Evolutionary conservation across 179 eudicot genomes (phyloP).

Genomic region (Silene vulgaris): DNA sequence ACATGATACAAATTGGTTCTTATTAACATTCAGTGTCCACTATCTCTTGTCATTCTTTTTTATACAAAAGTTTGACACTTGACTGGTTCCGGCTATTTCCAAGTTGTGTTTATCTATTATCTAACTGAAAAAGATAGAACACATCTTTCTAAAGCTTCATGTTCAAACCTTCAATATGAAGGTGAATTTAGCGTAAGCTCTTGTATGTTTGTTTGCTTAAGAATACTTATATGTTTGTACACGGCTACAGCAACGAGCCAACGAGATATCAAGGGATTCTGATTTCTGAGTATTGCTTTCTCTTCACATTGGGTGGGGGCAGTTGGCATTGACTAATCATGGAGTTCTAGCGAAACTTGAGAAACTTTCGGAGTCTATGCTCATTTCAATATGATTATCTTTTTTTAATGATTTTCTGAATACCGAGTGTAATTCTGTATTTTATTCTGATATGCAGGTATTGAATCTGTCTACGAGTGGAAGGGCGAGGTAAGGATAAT

Average conservation of each 20-base stretch:
- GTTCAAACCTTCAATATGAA: not conserved
- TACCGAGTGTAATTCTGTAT: not conserved
- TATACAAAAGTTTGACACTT: not conserved
- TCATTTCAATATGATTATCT: not conserved
- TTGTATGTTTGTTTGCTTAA: not conserved
- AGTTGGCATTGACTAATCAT: not conserved
- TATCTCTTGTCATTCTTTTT: not conserved
- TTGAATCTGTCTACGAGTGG: conserved; percentile 93
- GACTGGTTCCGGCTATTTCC: conserved; percentile 1
- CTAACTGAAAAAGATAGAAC: not conserved
- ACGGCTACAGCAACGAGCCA: not conserved
- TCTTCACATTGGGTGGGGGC: not conserved
- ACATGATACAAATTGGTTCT: not conserved
- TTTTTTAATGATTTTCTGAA: not conserved
- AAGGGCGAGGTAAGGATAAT: conserved; percentile 67
- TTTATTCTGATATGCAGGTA: conserved; percentile 45
- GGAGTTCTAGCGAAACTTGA: not conserved
- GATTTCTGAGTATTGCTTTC: not conserved
- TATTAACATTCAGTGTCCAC: not conserved
- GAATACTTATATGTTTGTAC: not conserved
- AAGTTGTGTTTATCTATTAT: not conserved
- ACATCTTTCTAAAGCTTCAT: not conserved
- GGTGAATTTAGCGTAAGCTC: not conserved
- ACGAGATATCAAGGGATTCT: too few relatives aligned
- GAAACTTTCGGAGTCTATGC: not conserved